A percentile compares a stretch with the other conserved stretches of the same genome.
These are phyloP conservation scores for Xylaria scruposa DNA, from an alignment of 495 filamentous ascomycete species.

Conservation along the genomic window DNA sequence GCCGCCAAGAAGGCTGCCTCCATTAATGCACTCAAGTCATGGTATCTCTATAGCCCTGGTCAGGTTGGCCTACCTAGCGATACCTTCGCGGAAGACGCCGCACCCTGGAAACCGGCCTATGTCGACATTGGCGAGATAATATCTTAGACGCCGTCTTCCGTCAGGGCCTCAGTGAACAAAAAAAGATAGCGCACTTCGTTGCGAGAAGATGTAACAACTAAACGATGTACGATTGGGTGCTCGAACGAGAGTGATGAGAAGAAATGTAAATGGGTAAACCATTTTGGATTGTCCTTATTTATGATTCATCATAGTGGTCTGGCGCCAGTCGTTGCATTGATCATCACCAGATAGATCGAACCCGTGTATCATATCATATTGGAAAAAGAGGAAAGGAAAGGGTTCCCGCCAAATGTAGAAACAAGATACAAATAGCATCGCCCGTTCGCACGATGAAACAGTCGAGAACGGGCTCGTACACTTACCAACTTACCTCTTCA, in stretches of 20 bases:
- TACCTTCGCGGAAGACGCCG: conserved; percentile 66
- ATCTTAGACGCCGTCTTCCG: conserved; percentile 59
- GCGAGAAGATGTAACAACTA: conserved; percentile 19
- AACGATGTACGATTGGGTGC: conserved; percentile 18
- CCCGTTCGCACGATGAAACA: neutral
- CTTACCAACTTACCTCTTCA: conserved; percentile 22
- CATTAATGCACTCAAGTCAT: conserved; percentile 83
- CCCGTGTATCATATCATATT: conserved; percentile 27
- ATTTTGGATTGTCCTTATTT: neutral
- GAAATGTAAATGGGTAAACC: neutral
- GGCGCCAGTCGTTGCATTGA: conserved; percentile 7
- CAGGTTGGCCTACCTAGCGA: conserved; percentile 78
- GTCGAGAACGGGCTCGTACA: neutral
- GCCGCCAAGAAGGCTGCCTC: conserved; percentile 80
- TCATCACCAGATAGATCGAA: conserved; percentile 12
- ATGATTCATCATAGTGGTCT: conserved; percentile 9
- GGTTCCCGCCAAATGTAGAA: conserved; percentile 24
- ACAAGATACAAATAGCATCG: conserved; percentile 10
- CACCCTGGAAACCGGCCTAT: conserved; percentile 78
- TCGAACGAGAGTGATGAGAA: neutral
- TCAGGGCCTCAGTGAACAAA: neutral
- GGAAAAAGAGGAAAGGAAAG: neutral
- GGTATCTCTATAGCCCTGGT: conserved; percentile 92
- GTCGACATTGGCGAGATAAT: conserved; percentile 92
- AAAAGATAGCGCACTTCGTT: conserved; percentile 15